Conservation (phyloP, 2,329 filamentous ascomycete species). For the Periconia macrospinosa region DNA sequence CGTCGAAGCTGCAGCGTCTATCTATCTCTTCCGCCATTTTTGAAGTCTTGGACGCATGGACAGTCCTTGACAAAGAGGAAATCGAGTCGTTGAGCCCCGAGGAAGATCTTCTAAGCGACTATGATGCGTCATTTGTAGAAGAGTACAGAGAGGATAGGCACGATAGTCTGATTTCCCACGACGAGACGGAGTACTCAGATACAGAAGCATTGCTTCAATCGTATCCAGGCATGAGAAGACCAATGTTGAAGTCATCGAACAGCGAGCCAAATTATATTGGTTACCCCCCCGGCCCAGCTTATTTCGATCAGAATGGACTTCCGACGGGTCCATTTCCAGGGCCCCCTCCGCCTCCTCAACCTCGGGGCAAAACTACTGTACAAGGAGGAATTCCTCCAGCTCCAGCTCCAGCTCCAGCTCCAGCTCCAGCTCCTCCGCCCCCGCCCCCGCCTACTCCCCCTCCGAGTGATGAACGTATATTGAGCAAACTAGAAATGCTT, state of each 20-base stretch:
- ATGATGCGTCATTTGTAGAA: neutral
- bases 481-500: conserved; percentile 32
- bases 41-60: neutral
- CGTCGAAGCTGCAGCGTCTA: neutral
- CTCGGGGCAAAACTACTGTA: no score
- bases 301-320: no score
- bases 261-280: neutral
- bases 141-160: neutral
- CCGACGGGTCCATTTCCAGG: no score
- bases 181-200: neutral
- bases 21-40: neutral
- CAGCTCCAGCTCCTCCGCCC: conserved; percentile 4
- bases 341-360: no score
- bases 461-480: conserved; percentile 32
- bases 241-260: neutral
- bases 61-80: neutral
- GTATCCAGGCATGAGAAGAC: neutral
- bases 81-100: neutral
- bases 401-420: no score
- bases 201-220: neutral
- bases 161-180: neutral
- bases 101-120: neutral
- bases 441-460: conserved; percentile 22
- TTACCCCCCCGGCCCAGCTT: no score
- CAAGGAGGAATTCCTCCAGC: neutral